Base-by-base conservation (phyloP, 495 filamentous ascomycete genomes). In the Podospora anserina region DNA sequence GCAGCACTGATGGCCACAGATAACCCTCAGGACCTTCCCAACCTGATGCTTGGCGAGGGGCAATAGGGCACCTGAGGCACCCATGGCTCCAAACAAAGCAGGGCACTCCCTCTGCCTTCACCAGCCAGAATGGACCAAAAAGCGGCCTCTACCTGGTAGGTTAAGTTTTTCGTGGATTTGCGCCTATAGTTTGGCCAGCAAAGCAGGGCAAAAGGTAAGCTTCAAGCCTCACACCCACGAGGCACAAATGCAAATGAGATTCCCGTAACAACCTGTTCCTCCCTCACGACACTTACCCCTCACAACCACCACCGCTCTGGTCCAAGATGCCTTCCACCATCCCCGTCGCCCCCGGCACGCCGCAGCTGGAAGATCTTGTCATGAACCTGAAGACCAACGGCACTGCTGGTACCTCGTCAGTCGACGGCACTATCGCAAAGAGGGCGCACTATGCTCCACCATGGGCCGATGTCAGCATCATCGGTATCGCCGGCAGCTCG, bases 391-490 rank as follows among this genome's bases (percentile, higher is more conserved):
- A 19, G 6, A 20, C 26, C 34, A 64, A 70, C 23, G 58, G 54
- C n/a, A 23, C 68, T 34, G 49, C 68, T 66, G 68, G 57, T 19
- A 39, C 66, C 55, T 67, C 63, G 63, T 66, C 73, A 62, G 68
- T 74, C 23, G 75, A 79, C 64, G 65, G 69, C 61, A 79, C 79
- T 30, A 79, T 84, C 56, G 71, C 78, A 27, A 84, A 77, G 66
- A 72, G 80, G 65, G 88, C 87, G 67, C 89, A 91, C 67, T 99
- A 99, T 78, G 90, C 88, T 54, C 95, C 95, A 49, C 95, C 95
- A 78, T 99, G 95, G 95, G 91, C 90, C 26, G 89, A 97, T 77
- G 84, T 93, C 65, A 93, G 89, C 78, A 97, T 99, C 73, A 98
- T 99, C 74, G 95, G 93, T 59, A 89, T 99, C 67, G 95, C 96